Evolutionary conservation across 2,329 filamentous ascomycete genomes (phyloP).

Genomic region (Elsinoe arachidis): DNA sequence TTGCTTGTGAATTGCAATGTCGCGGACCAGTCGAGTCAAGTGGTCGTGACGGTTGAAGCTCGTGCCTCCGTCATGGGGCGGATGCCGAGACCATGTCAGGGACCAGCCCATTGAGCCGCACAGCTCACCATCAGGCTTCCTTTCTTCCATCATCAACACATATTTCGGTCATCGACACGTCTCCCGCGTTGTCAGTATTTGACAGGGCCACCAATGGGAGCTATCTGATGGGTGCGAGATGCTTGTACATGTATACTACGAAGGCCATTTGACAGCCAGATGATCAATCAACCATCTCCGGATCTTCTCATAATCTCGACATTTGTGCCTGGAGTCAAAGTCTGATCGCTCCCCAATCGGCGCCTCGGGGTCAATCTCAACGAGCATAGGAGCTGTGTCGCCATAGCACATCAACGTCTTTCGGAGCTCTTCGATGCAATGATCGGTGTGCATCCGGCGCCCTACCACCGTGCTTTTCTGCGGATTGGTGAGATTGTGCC

Average conservation of each 20-base stretch:
- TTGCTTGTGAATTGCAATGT: neutral
- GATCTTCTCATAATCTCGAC: slow-evolving; percentile 14
- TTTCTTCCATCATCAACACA: neutral
- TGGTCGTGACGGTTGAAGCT: neutral
- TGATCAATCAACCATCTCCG: neutral
- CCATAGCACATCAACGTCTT: slow-evolving; percentile 15
- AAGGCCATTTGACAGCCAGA: slow-evolving; percentile 1
- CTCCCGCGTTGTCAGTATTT: no score
- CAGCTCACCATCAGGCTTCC: neutral
- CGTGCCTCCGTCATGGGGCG: slow-evolving; percentile 2
- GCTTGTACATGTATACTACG: neutral
- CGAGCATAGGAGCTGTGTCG: slow-evolving; percentile 14
- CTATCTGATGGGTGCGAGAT: neutral
- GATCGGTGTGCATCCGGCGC: slow-evolving; percentile 15
- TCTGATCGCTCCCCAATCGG: slow-evolving; percentile 11
- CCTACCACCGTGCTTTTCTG: slow-evolving; percentile 2
- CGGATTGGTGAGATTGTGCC: neutral
- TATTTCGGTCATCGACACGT: neutral
- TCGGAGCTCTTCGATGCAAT: slow-evolving; percentile 16
- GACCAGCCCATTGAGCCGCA: neutral
- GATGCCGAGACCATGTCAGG: neutral
- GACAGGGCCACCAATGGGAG: no score
- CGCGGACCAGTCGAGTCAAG: neutral
- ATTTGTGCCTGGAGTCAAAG: slow-evolving; percentile 14
- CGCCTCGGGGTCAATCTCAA: slow-evolving; percentile 8